Conservation (phyloP, 768 basidiomycete genomes). For the Mycena floridula region DNA sequence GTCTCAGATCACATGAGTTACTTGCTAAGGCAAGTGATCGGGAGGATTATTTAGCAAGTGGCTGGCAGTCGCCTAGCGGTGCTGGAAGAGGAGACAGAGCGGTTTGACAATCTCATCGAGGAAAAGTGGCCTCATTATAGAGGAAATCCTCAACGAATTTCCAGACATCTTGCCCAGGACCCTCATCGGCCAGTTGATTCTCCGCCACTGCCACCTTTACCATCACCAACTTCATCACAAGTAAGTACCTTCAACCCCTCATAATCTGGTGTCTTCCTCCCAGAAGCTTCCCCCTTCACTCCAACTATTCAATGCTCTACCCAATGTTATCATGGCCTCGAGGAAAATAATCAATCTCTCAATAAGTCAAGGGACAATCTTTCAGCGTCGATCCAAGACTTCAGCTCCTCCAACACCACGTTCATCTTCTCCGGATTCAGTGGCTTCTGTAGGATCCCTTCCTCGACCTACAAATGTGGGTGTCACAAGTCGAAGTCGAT, state of each 20-base stretch:
- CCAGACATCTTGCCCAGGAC: conserved; percentile 28
- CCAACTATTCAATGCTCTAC: too few species aligned
- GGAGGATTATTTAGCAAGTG: too few species aligned
- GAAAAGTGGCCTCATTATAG: conserved; percentile 19
- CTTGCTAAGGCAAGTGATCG: too few species aligned
- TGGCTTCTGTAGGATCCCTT: conserved; percentile 34
- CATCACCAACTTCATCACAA: conserved; percentile 33
- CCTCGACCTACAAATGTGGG: conserved; percentile 29
- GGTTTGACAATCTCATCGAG: conserved; percentile 24
- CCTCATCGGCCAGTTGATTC: conserved; percentile 47
- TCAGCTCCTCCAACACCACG: conserved; percentile 55
- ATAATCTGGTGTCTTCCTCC: conserved; percentile 26
- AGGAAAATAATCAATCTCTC: conserved; percentile 57
- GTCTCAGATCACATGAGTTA: too few species aligned
- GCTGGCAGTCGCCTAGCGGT: conserved; percentile 46
- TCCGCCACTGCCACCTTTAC: conserved; percentile 65
- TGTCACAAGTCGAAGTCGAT: conserved; percentile 54
- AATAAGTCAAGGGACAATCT: conserved; percentile 59
- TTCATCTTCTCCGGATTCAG: conserved; percentile 48
- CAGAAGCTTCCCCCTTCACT: conserved; percentile 16
- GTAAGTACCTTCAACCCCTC: conserved; percentile 16
- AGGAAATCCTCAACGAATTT: conserved; percentile 23
- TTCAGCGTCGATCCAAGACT: conserved; percentile 59
- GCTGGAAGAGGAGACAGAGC: conserved; percentile 53
- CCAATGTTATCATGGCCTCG: conserved; percentile 44